These are phyloP conservation scores for Aspergillus pseudoterreus DNA, from an alignment of 2,329 filamentous ascomycete genomes.

Conservation along the genomic window DNA sequence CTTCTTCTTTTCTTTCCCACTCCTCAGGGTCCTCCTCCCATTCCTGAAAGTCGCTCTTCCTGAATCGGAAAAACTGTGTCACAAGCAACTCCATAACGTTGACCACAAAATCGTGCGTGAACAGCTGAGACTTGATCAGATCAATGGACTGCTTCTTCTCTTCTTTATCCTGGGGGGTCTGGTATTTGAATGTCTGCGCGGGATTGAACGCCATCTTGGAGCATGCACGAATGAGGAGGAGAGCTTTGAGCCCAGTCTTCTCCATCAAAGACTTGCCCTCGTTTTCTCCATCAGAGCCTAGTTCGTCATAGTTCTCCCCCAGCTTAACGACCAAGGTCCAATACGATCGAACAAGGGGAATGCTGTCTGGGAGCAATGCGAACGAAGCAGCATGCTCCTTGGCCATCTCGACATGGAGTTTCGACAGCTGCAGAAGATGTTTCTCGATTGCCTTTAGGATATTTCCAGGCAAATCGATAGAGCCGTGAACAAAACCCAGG, in stretches of 20 bases:
- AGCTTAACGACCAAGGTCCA: slow-evolving; percentile 78
- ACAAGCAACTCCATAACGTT: slow-evolving; percentile 83
- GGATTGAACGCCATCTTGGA: slow-evolving; percentile 81
- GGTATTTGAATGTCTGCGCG: slow-evolving; percentile 77
- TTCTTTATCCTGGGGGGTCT: slow-evolving; percentile 67
- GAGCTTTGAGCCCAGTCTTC: slow-evolving; percentile 74
- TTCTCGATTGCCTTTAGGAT: slow-evolving; percentile 69
- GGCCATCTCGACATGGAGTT: slow-evolving; percentile 85
- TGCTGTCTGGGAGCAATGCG: slow-evolving; percentile 72
- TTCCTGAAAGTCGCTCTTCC: slow-evolving; percentile 76
- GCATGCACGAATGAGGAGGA: slow-evolving; percentile 78
- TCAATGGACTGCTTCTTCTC: slow-evolving; percentile 69
- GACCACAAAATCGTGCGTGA: slow-evolving; percentile 72
- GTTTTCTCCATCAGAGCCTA: slow-evolving; percentile 42
- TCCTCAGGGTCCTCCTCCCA: slow-evolving; percentile 96
- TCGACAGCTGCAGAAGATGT: slow-evolving; percentile 84
- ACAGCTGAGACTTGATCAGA: slow-evolving; percentile 67
- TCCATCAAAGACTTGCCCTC: slow-evolving; percentile 62
- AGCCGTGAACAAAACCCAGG: slow-evolving; percentile 59
- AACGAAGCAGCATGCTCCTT: slow-evolving; percentile 77
- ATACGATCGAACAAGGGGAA: slow-evolving; percentile 74
- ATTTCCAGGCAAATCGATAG: slow-evolving; percentile 50
- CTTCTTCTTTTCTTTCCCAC: slow-evolving; percentile 89
- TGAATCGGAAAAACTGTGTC: slow-evolving; percentile 82
- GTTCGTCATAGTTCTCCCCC: slow-evolving; percentile 61